Percentiles rank a stretch among this genome's conserved stretches.
These are phyloP conservation scores for Acanthamoeba castellanii DNA, from an alignment of 208 protist genomes.

Conservation along the genomic window DNA sequence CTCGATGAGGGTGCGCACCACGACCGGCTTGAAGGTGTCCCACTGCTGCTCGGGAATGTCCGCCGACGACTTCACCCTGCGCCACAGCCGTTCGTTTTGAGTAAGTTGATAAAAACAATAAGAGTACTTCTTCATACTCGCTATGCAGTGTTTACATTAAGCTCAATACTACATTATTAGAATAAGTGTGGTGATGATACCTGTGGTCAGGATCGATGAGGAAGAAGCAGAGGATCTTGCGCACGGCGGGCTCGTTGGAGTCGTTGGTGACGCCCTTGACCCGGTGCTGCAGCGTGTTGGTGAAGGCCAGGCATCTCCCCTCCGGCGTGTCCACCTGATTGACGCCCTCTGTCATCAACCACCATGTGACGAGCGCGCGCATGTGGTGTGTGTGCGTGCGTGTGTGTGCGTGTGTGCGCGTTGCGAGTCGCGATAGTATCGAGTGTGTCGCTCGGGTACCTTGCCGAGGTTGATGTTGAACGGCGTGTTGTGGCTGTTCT, in stretches of 20 bases:
- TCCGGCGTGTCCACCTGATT: slow-evolving; percentile 73
- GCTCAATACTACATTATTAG: too few relatives aligned
- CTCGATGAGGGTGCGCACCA: not conserved
- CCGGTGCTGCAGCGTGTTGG: slow-evolving; percentile 81
- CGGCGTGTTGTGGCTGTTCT: not conserved
- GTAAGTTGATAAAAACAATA: not conserved
- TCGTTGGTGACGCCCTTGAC: slow-evolving; percentile 74
- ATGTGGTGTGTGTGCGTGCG: not conserved
- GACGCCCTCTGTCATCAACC: not conserved
- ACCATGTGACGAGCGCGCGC: not conserved
- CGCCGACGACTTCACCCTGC: not conserved
- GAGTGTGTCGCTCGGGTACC: too few relatives aligned
- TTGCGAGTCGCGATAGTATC: too few relatives aligned
- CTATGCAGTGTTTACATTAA: not conserved
- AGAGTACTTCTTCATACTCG: too few relatives aligned
- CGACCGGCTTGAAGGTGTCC: not conserved
- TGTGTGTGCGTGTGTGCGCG: not conserved
- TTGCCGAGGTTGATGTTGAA: slow-evolving; percentile 8
- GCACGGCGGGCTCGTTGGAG: slow-evolving; percentile 7
- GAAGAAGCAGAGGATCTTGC: slow-evolving; percentile 85
- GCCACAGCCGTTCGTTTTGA: not conserved
- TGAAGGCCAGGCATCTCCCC: slow-evolving; percentile 80
- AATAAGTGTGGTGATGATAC: not conserved
- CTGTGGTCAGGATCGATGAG: slow-evolving; percentile 80
- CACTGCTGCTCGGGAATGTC: slow-evolving; percentile 32